Conservation (phyloP, 805 yeast species). For the Candida suzukii region DNA sequence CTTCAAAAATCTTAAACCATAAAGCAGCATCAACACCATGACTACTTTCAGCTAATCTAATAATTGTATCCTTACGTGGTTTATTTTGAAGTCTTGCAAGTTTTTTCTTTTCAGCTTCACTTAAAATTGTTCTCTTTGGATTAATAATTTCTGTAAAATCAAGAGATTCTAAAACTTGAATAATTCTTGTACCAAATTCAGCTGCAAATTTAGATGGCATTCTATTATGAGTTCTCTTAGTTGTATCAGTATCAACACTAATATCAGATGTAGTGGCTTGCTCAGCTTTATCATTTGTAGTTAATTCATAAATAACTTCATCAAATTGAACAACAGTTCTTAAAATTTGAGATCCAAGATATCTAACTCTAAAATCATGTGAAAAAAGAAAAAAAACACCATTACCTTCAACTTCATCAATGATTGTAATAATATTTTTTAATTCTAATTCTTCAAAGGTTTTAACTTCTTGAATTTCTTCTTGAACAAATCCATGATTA, state of each 20-base stretch:
- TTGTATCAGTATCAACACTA: conserved; percentile 17
- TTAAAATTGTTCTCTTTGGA: conserved; percentile 41
- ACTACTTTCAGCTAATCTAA: conserved; percentile 79
- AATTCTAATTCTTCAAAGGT: conserved; percentile 62
- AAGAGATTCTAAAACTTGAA: conserved; percentile 65
- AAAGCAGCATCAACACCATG: conserved; percentile 93
- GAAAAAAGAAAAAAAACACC: conserved; percentile 89
- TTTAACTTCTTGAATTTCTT: conserved; percentile 35
- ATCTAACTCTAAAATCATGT: conserved; percentile 71
- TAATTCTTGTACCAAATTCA: conserved; percentile 67
- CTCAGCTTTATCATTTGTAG: conserved; percentile 13
- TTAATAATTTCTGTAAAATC: conserved; percentile 62
- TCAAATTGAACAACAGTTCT: conserved; percentile 83
- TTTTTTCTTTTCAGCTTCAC: conserved; percentile 74
- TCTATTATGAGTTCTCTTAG: conserved; percentile 51
- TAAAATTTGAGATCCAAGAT: conserved; percentile 67
- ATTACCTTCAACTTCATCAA: conserved; percentile 94
- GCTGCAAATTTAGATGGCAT: conserved; percentile 69
- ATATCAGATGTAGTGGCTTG: conserved; percentile 8
- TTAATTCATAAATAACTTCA: conserved; percentile 57
- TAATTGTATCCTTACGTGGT: conserved; percentile 59
- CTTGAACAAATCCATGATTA: conserved; percentile 25
- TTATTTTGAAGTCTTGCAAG: conserved; percentile 51
- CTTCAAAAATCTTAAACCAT: conserved; percentile 90
- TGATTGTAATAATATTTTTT: conserved; percentile 72